Conservation (phyloP, 306 rosid species). For the Pyrus bretschneideri region DNA sequence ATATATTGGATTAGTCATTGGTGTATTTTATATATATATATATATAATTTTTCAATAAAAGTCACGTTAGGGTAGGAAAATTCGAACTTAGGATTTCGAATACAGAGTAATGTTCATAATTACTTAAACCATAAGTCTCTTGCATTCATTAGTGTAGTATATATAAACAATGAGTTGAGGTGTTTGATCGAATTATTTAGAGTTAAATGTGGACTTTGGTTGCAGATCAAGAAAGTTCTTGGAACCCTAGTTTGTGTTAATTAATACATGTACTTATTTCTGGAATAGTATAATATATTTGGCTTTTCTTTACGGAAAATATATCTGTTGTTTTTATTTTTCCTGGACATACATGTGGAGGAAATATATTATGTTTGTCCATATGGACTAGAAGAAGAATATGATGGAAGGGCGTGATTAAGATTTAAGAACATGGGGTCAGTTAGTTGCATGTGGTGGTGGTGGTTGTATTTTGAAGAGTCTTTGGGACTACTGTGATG, state of each 20-base stretch:
- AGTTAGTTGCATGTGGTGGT: conserved; percentile 49
- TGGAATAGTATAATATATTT: background rate
- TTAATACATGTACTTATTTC: background rate
- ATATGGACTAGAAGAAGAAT: background rate
- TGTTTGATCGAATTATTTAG: conserved; percentile 12
- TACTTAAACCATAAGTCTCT: too few relatives aligned
- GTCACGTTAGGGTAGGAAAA: background rate
- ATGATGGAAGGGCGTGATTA: conserved; percentile 23
- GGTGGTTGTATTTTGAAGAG: conserved; percentile 35
- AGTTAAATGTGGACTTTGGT: conserved; percentile 5
- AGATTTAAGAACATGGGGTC: conserved; percentile 40
- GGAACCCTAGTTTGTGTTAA: conserved; percentile 19
- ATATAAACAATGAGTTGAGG: conserved; percentile 24
- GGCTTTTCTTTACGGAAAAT: background rate
- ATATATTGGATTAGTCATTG: too few relatives aligned
- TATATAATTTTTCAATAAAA: too few relatives aligned
- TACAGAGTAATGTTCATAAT: background rate
- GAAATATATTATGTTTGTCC: background rate
- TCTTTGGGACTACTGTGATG: conserved; percentile 37
- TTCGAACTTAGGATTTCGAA: too few relatives aligned
- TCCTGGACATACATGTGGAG: background rate
- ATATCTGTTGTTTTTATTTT: background rate
- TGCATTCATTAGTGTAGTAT: conserved; percentile 9
- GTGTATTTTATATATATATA: too few relatives aligned
- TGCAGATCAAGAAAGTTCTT: conserved; percentile 25